Evolutionary conservation across 192 early-diverging fungal genomes (phyloP).

Genomic region (Diversispora epigaea): DNA sequence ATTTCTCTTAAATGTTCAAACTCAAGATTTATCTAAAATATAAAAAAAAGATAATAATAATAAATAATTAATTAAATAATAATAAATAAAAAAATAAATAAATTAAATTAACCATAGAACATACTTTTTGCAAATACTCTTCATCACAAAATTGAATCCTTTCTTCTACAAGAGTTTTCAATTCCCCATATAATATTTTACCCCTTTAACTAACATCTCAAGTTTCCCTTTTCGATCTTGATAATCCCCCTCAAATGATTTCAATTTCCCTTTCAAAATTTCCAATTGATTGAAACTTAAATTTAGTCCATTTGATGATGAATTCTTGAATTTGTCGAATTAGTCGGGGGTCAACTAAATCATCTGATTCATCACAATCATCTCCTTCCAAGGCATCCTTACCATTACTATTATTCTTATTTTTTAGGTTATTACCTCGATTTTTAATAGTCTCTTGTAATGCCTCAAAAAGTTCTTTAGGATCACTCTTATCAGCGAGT

Average conservation of each 20-base stretch:
- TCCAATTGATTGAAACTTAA: slow-evolving; percentile 1
- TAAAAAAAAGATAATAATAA: too few relatives aligned
- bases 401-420: slow-evolving; percentile 1
- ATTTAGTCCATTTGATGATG: slow-evolving; percentile 16
- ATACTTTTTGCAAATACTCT: slow-evolving; percentile 23
- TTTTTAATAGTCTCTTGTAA: slow-evolving; percentile 3
- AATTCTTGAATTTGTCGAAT: too few relatives aligned
- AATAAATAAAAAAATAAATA: neutral
- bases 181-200: slow-evolving; percentile 22
- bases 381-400: too few relatives aligned
- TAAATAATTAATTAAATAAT: neutral
- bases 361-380: neutral
- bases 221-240: neutral
- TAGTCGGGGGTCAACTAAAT: neutral
- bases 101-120: too few relatives aligned
- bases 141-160: slow-evolving; percentile 11
- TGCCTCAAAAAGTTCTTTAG: slow-evolving; percentile 15
- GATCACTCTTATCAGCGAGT: slow-evolving; percentile 16
- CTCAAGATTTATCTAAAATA: slow-evolving; percentile 4
- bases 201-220: neutral
- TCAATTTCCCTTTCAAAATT: slow-evolving; percentile 14
- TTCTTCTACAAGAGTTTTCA: slow-evolving; percentile 13
- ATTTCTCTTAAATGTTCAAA: slow-evolving; percentile 21
- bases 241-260: slow-evolving; percentile 11
- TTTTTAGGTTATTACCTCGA: neutral